phyloP scores from a whole-genome alignment of 2,329 filamentous ascomycete genomes.

The Nemania diffusa region DNA sequence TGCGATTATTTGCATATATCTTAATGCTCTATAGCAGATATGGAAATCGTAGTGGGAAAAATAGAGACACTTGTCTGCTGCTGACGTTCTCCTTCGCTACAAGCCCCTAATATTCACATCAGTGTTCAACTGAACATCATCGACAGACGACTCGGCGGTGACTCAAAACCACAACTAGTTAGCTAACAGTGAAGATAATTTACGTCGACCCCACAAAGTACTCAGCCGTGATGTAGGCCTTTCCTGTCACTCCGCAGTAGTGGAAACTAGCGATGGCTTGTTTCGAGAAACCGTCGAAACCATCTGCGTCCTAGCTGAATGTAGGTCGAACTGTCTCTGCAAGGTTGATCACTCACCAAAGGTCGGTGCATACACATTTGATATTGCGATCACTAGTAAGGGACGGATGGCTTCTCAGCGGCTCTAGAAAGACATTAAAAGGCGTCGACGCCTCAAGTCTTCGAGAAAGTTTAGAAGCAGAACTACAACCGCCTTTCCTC shows the following conservation, averaged over 20 bases:
- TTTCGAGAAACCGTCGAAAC: background rate
- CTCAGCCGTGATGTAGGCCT: conserved; percentile 6
- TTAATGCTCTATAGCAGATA: background rate
- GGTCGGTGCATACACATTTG: background rate
- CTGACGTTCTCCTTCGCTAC: background rate
- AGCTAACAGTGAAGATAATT: background rate
- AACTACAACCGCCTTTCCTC: background rate
- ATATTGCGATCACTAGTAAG: background rate
- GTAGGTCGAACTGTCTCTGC: background rate
- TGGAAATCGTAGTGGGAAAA: no score
- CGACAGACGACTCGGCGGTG: background rate
- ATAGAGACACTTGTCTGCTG: no score
- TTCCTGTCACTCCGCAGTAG: background rate
- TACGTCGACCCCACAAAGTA: background rate
- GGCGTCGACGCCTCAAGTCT: background rate
- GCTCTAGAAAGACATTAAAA: background rate
- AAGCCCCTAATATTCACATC: background rate
- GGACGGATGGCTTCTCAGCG: background rate
- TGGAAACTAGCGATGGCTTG: background rate
- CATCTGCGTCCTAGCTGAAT: conserved; percentile 1
- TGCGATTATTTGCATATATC: background rate
- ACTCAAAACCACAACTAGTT: background rate
- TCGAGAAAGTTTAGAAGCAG: background rate
- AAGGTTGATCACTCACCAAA: background rate
- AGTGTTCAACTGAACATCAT: background rate